phyloP scores from a whole-genome alignment of 2,329 filamentous ascomycete genomes.

The Lizonia empirigonia region DNA sequence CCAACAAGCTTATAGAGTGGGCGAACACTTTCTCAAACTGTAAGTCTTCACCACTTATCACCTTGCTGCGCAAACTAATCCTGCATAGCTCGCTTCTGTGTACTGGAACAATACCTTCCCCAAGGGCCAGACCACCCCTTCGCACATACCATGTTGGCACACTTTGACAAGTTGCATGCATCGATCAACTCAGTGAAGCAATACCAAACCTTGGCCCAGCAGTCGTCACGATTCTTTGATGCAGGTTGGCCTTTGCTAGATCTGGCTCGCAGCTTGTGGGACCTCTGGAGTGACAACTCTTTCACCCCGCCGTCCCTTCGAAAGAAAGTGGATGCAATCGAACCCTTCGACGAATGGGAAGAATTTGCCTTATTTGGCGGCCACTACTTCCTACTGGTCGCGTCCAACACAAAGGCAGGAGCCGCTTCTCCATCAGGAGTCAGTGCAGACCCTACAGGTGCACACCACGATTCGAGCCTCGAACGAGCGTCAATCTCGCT shows the following conservation, averaged over 20 bases:
- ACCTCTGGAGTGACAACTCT: slow-evolving; percentile 73
- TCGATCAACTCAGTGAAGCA: slow-evolving; percentile 74
- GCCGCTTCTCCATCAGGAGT: slow-evolving; percentile 7
- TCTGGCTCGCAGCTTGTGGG: slow-evolving; percentile 73
- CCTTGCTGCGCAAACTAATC: not conserved
- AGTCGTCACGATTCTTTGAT: slow-evolving; percentile 68
- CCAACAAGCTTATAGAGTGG: slow-evolving; percentile 79
- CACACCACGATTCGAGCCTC: not conserved
- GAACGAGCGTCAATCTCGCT: slow-evolving; percentile 23
- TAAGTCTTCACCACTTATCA: slow-evolving; percentile 47
- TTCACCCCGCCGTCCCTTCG: slow-evolving; percentile 69
- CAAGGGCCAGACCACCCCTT: slow-evolving; percentile 81
- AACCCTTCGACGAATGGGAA: slow-evolving; percentile 96
- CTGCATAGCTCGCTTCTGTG: slow-evolving; percentile 73
- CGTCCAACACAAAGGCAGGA: slow-evolving; percentile 52
- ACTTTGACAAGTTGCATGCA: slow-evolving; percentile 81
- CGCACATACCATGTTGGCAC: slow-evolving; percentile 80
- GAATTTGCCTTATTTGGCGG: slow-evolving; percentile 84
- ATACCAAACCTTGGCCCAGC: slow-evolving; percentile 70
- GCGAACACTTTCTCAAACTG: slow-evolving; percentile 72
- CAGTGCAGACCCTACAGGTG: not conserved
- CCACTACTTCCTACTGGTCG: slow-evolving; percentile 81
- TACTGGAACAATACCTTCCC: slow-evolving; percentile 85
- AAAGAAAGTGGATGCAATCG: slow-evolving; percentile 67
- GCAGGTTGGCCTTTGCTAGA: slow-evolving; percentile 71